Evolutionary conservation across 164 flowering plant genomes (phyloP).

Genomic region (Kalanchoe fedtschenkoi): DNA sequence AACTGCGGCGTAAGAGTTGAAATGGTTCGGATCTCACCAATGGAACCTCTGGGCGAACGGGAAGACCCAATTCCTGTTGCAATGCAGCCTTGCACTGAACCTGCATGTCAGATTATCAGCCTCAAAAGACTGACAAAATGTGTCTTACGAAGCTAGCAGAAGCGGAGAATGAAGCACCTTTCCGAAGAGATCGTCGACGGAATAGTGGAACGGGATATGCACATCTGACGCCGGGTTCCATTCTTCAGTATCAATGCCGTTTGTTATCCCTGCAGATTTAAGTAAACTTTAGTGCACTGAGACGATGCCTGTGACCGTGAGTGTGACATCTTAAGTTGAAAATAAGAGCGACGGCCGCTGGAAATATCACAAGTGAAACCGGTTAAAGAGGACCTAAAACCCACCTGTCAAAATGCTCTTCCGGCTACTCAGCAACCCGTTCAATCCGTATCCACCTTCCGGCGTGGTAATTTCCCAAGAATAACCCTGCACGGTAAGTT

Average conservation of each 20-base stretch:
- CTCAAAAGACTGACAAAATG: background rate
- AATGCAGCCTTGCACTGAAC: conserved; percentile 68
- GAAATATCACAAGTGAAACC: background rate
- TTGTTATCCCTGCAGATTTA: conserved; percentile 53
- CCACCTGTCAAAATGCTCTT: conserved; percentile 57
- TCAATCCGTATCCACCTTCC: conserved; percentile 89
- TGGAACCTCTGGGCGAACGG: conserved; percentile 70
- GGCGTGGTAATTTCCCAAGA: conserved; percentile 90
- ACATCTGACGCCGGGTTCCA: conserved; percentile 79
- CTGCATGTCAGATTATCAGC: conserved; percentile 24
- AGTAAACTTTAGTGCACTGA: background rate
- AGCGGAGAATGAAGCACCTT: conserved; percentile 40
- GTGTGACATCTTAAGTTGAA: background rate
- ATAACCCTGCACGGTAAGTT: conserved; percentile 48
- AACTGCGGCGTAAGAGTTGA: background rate
- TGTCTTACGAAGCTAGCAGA: background rate
- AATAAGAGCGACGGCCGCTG: too few species aligned
- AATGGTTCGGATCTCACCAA: conserved; percentile 37
- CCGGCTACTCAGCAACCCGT: conserved; percentile 62
- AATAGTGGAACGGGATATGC: conserved; percentile 57
- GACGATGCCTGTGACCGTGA: background rate
- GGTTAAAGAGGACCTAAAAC: background rate
- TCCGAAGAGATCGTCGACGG: conserved; percentile 66
- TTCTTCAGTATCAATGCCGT: conserved; percentile 73
- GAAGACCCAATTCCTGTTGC: conserved; percentile 80